Evolutionary conservation across 208 protist genomes (phyloP).

Genomic region (Leishmania tropica): DNA sequence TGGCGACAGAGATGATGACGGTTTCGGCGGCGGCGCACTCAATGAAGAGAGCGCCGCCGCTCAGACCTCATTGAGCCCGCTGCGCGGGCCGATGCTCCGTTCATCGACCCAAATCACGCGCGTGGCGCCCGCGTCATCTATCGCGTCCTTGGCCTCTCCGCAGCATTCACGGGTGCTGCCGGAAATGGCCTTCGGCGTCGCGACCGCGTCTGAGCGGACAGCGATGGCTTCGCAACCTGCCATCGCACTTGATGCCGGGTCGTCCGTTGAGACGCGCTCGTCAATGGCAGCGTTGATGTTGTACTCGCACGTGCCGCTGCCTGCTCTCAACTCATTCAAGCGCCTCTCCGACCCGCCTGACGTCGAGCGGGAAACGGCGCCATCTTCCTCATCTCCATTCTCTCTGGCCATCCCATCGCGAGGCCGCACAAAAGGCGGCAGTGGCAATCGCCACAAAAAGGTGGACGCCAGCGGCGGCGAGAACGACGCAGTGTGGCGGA

Average conservation of each 20-base stretch:
- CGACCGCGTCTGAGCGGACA: not conserved
- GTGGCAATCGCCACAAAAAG: not conserved
- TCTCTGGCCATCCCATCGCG: not conserved
- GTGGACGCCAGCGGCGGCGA: not conserved
- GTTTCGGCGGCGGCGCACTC: not conserved
- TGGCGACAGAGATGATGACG: not conserved
- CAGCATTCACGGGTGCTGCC: not conserved
- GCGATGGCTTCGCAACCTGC: not conserved
- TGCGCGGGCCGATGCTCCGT: constrained; percentile 11
- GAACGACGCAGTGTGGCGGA: not conserved
- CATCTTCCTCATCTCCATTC: not conserved
- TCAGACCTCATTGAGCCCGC: not conserved
- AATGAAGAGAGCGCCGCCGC: not conserved
- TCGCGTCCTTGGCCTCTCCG: not conserved
- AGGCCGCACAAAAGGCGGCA: not conserved
- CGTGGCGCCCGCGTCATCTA: constrained; percentile 1
- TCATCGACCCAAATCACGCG: constrained; percentile 7
- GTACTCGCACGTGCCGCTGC: not conserved
- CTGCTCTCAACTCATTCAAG: not conserved
- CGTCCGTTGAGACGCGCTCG: not conserved
- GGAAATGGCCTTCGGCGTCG: not conserved
- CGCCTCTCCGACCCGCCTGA: not conserved
- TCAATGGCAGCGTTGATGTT: not conserved
- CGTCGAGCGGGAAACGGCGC: not conserved
- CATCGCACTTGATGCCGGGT: not conserved